Evolutionary conservation across 1,284 basidiomycete genomes (phyloP).

Genomic region (Sanghuangporus sanghuang): DNA sequence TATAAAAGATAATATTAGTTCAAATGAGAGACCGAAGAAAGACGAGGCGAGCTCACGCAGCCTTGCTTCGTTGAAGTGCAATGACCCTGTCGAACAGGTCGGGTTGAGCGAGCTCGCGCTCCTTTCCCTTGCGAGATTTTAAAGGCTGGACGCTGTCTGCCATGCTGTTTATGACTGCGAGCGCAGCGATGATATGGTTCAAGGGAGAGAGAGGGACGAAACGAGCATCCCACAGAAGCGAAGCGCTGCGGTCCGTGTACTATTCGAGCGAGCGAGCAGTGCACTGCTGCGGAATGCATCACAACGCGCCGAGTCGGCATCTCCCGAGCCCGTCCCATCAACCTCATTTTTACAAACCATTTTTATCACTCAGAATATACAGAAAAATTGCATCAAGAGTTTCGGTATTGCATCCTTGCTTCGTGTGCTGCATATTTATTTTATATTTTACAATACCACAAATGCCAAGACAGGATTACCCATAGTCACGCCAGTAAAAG

Average conservation of each 20-base stretch:
- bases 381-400: not conserved
- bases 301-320: not conserved
- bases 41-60: slow-evolving; percentile 38
- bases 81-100: slow-evolving; percentile 65
- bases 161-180: not conserved
- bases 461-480: no score
- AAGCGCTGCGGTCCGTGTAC: slow-evolving; percentile 4
- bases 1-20: slow-evolving; percentile 7
- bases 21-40: slow-evolving; percentile 18
- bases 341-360: not conserved
- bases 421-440: not conserved
- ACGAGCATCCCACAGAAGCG: not conserved
- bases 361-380: not conserved
- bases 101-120: slow-evolving; percentile 36
- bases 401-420: not conserved
- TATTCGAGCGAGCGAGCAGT: slow-evolving; percentile 5
- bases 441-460: not conserved
- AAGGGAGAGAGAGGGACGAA: slow-evolving; percentile 1
- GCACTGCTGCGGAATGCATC: slow-evolving; percentile 6
- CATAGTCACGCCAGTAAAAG: no score
- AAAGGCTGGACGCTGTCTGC: slow-evolving; percentile 1
- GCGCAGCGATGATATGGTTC: not conserved
- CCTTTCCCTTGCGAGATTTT: slow-evolving; percentile 28
- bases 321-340: not conserved
- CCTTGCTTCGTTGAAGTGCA: slow-evolving; percentile 58